Evolutionary conservation across 2,329 filamentous ascomycete species (phyloP).

Genomic region (Ceratocystis cacaofunesta): DNA sequence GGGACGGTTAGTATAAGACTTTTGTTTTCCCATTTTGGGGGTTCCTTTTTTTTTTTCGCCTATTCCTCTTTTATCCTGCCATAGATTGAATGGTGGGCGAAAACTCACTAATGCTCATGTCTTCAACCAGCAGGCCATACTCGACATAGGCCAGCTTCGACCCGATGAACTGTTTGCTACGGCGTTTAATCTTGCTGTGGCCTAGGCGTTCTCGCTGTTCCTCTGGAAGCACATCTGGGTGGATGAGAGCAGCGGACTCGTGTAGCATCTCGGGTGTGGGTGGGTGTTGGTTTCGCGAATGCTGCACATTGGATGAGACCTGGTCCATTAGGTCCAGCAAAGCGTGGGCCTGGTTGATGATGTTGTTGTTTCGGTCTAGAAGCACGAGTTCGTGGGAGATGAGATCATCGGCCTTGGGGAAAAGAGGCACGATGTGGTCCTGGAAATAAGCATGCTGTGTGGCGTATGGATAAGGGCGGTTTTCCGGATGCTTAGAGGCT

Average conservation of each 20-base stretch:
- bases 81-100: no score
- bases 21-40: background rate
- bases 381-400: constrained; percentile 39
- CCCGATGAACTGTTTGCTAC: constrained; percentile 32
- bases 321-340: constrained; percentile 36
- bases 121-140: constrained; percentile 56
- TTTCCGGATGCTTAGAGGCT: constrained; percentile 15
- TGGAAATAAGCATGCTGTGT: constrained; percentile 17
- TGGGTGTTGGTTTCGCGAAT: constrained; percentile 17
- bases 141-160: constrained; percentile 35
- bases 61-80: background rate
- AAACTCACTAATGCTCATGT: constrained; percentile 45
- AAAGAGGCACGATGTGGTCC: constrained; percentile 16
- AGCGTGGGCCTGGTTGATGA: constrained; percentile 37
- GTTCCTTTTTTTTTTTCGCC: background rate
- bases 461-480: constrained; percentile 17
- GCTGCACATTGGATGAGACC: constrained; percentile 11
- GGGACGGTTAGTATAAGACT: constrained; percentile 10
- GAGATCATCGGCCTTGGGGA: constrained; percentile 24
- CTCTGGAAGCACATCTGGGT: constrained; percentile 11
- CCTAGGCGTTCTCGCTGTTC: constrained; percentile 1
- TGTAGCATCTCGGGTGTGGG: constrained; percentile 12
- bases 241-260: constrained; percentile 6
- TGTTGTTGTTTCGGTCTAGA: constrained; percentile 22
- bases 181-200: constrained; percentile 18